Evolutionary conservation across 1,284 basidiomycete species (phyloP), one percentile per base, ranked within the genome.

Genomic region (Mrakiaceae sp.): DNA sequence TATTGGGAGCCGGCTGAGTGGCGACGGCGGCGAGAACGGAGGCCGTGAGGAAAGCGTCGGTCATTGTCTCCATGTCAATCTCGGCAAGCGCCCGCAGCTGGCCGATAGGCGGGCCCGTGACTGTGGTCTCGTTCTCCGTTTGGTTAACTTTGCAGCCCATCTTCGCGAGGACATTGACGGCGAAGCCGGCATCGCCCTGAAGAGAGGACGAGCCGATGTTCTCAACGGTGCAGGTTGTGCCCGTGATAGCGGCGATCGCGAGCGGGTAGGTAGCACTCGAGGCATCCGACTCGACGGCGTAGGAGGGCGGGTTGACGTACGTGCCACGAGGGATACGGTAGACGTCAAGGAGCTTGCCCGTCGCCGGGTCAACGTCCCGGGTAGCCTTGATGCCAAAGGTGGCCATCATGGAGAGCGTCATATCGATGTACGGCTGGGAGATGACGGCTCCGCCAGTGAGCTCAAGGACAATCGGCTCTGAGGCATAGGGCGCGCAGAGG

Each of bases 1-100:
- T 64, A 43, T 57, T 57, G 42, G 40, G 12, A 9, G 56, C 62
- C 7, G 65, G 56, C 11, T 69, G 48, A 48, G 78, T 79, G 0
- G 91, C 90, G 39, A 95, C 88, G 63, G 95, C 94, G 60, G 92
- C 91, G 14, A 99, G 79, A 2, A 88, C 92, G 7, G 85, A 87
- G 1, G 95, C 95, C 0, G 94, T 98, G 75, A 98, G 82, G 81
- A 99, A 99, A 5, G 94, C 95, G 74, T 98, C 95, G 9, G 96
- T 98, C 95, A 99, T 98, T n/a, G 88, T 86, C 77, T 97, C 93
- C 96, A 98, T 98, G 74, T 98, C 93, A 40, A 98, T 85, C 70
- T 86, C 81, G 50, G 90, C 90, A 60, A 97, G 81, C 6, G 90
- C 89, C 67, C 85, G 84, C 57, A 98, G 81, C 70, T 84, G 79